These are phyloP conservation scores for Cyclospora cayetanensis DNA, from an alignment of 169 alveolate genomes.

Conservation along the genomic window DNA sequence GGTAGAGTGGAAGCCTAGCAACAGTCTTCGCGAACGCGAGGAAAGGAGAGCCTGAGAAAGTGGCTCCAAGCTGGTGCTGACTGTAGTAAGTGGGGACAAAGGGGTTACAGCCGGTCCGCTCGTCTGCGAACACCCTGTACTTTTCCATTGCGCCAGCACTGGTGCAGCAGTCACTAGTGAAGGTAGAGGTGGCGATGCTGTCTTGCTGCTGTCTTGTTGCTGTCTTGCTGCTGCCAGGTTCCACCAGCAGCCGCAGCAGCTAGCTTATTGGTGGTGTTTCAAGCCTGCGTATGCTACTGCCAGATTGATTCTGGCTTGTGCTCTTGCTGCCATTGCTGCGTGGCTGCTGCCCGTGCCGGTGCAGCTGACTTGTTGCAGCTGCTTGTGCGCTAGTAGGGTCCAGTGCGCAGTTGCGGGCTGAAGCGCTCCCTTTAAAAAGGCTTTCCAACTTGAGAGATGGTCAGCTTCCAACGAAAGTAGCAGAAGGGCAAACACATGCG, in stretches of 20 bases:
- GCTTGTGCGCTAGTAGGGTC: too few species aligned
- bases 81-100: conserved; percentile 63
- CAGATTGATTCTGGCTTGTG: too few species aligned
- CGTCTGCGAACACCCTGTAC: conserved; percentile 67
- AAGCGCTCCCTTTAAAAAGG: too few species aligned
- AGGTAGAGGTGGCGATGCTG: too few species aligned
- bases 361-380: neutral
- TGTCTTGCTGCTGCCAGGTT: neutral
- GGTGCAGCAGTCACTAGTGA: neutral
- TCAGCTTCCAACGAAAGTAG: too few species aligned
- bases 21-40: neutral
- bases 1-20: neutral
- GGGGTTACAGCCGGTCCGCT: conserved; percentile 65
- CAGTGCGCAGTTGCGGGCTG: too few species aligned
- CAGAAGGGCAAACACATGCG: too few species aligned
- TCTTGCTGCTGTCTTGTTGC: neutral
- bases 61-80: conserved; percentile 49
- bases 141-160: conserved; percentile 61
- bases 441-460: too few species aligned
- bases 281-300: neutral
- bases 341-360: neutral
- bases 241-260: neutral
- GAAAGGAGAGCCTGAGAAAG: neutral
- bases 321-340: neutral
- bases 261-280: neutral